Percentiles rank a stretch among this genome's conserved stretches.
phyloP scores from a whole-genome alignment of 177 flowering plant species.

The Tripterygium wilfordii region DNA sequence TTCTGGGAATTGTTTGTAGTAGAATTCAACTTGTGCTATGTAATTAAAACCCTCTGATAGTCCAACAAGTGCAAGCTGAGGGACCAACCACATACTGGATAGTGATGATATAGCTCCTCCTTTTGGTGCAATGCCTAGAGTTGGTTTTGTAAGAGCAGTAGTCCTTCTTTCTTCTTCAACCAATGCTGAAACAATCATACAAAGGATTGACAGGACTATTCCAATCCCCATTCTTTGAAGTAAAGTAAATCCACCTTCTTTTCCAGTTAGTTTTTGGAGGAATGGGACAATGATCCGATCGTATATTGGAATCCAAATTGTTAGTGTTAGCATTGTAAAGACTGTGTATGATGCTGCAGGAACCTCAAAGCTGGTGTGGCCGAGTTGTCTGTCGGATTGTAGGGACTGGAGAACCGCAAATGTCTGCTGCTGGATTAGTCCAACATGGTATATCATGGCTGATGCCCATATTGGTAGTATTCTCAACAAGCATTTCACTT shows the following conservation, averaged over 20 bases:
- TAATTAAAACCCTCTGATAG: slow-evolving; percentile 25
- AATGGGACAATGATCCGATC: slow-evolving; percentile 32
- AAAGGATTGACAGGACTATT: slow-evolving; percentile 18
- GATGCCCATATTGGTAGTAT: slow-evolving; percentile 58
- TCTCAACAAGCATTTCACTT: slow-evolving; percentile 42
- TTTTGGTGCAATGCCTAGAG: slow-evolving; percentile 5
- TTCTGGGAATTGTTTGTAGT: slow-evolving; percentile 52
- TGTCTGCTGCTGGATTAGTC: slow-evolving; percentile 33
- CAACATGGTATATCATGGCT: slow-evolving; percentile 29
- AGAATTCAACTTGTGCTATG: slow-evolving; percentile 47
- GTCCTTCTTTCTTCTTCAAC: slow-evolving; percentile 26
- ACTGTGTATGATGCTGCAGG: slow-evolving; percentile 47
- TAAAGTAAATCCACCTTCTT: slow-evolving; percentile 33
- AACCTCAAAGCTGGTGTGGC: slow-evolving; percentile 27
- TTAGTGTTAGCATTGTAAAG: slow-evolving; percentile 28
- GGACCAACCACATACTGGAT: slow-evolving; percentile 31
- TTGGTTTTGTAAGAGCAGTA: slow-evolving; percentile 17
- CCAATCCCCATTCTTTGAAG: slow-evolving; percentile 52
- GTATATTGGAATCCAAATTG: slow-evolving; percentile 21
- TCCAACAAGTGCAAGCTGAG: slow-evolving; percentile 33
- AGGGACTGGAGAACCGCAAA: slow-evolving; percentile 46
- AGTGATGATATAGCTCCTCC: slow-evolving; percentile 33
- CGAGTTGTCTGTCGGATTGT: slow-evolving; percentile 36
- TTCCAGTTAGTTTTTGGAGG: slow-evolving; percentile 23
- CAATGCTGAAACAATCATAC: slow-evolving; percentile 32